phyloP scores from a whole-genome alignment of 441 rosid genomes.

The Erodium trifolium region DNA sequence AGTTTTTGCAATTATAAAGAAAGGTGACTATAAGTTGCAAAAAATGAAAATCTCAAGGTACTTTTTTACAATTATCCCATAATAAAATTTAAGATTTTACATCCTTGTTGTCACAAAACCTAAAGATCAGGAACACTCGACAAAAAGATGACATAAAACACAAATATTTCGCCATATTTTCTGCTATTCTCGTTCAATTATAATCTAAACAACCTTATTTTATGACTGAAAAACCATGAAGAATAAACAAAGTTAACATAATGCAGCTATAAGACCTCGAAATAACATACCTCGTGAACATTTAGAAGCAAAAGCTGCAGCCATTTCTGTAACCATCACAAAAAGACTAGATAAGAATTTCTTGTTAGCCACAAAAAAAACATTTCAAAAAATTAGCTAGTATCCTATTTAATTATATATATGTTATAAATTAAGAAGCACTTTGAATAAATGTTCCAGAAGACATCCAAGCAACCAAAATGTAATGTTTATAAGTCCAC shows the following conservation, averaged over 20 bases:
- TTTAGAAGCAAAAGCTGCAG: conserved; percentile 23
- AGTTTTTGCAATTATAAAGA: too few relatives aligned
- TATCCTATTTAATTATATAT: too few relatives aligned
- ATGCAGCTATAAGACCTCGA: background rate
- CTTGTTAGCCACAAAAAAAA: too few relatives aligned
- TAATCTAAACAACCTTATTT: background rate
- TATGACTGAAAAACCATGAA: background rate
- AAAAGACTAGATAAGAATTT: background rate
- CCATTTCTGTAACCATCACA: conserved; percentile 16
- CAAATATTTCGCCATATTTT: background rate
- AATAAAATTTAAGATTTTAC: background rate
- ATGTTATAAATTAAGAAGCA: background rate
- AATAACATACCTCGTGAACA: conserved; percentile 20
- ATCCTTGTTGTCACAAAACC: background rate
- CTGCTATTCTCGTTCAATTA: background rate
- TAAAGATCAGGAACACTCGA: background rate
- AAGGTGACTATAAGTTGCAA: too few relatives aligned
- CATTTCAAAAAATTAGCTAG: too few relatives aligned
- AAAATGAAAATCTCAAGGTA: too few relatives aligned
- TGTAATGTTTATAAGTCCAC: background rate
- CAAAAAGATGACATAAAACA: background rate
- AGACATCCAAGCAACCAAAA: conserved; percentile 3
- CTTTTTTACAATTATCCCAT: too few relatives aligned
- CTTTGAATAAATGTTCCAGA: background rate
- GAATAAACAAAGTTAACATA: background rate